Conservation (phyloP, 257 asterid genomes). For the Nicotiana tabacum region DNA sequence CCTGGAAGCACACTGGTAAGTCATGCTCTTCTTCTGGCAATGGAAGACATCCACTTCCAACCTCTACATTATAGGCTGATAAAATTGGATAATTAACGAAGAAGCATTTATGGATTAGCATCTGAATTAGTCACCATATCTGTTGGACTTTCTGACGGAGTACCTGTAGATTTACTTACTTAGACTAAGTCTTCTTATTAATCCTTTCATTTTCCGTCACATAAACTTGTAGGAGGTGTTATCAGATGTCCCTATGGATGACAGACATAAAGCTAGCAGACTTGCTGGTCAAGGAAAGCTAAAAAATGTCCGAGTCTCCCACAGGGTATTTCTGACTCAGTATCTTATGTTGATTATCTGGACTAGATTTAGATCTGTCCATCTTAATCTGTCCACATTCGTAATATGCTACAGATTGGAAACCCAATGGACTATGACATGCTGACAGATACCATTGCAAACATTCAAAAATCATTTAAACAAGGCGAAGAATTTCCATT, state of each 20-base stretch:
- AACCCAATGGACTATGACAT: slow-evolving; percentile 85
- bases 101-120: not conserved
- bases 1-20: slow-evolving; percentile 88
- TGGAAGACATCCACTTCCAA: not conserved
- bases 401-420: slow-evolving; percentile 58
- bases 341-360: slow-evolving; percentile 5
- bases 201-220: slow-evolving; percentile 14
- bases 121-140: not conserved
- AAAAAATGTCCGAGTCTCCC: slow-evolving; percentile 71
- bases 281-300: slow-evolving; percentile 62
- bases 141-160: not conserved
- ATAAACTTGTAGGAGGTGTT: slow-evolving; percentile 59
- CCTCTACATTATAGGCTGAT: not conserved
- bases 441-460: slow-evolving; percentile 59
- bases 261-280: slow-evolving; percentile 57
- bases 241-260: slow-evolving; percentile 89
- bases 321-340: slow-evolving; percentile 48
- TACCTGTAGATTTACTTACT: not conserved
- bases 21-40: not conserved
- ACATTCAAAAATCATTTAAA: slow-evolving; percentile 44
- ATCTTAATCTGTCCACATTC: slow-evolving; percentile 11
- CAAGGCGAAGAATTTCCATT: slow-evolving; percentile 61
- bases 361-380: not conserved
- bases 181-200: not conserved
- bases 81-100: not conserved